phyloP scores from a whole-genome alignment of 495 filamentous ascomycete genomes.

The Penicillium angulare region DNA sequence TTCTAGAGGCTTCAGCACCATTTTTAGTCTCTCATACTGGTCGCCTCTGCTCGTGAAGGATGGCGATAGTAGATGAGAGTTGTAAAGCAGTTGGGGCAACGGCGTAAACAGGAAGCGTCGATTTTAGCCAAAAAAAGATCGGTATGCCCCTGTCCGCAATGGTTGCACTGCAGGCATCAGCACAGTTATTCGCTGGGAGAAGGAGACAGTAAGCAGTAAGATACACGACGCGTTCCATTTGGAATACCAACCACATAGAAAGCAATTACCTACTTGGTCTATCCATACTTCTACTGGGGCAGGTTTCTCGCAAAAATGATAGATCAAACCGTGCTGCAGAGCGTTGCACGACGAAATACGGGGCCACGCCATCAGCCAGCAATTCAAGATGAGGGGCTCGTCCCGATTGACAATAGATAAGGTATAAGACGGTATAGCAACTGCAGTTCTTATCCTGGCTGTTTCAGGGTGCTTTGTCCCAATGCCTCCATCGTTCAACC shows the following conservation, averaged over 20 bases:
- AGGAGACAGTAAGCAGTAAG: neutral
- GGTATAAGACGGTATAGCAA: no score
- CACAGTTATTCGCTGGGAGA: neutral
- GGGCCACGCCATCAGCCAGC: no score
- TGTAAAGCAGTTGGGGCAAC: no score
- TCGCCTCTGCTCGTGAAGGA: no score
- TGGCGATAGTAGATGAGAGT: no score
- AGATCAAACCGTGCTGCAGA: constrained; percentile 4
- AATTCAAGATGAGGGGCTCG: no score
- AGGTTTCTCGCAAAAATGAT: constrained; percentile 2
- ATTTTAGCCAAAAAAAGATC: neutral
- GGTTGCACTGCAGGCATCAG: neutral
- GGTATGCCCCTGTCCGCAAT: neutral
- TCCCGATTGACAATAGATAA: no score
- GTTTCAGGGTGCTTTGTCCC: constrained; percentile 8
- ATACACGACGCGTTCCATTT: neutral
- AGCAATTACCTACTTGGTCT: neutral
- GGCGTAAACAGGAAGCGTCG: neutral
- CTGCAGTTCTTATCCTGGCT: constrained; percentile 14
- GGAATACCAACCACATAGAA: neutral
- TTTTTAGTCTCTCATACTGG: no score
- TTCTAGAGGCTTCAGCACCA: no score
- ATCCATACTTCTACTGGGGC: neutral
- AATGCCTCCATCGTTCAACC: neutral
- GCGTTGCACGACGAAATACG: constrained; percentile 6